These are phyloP conservation scores for Phytopythium boreale DNA, from an alignment of 352 stramenopile species.

Conservation along the genomic window DNA sequence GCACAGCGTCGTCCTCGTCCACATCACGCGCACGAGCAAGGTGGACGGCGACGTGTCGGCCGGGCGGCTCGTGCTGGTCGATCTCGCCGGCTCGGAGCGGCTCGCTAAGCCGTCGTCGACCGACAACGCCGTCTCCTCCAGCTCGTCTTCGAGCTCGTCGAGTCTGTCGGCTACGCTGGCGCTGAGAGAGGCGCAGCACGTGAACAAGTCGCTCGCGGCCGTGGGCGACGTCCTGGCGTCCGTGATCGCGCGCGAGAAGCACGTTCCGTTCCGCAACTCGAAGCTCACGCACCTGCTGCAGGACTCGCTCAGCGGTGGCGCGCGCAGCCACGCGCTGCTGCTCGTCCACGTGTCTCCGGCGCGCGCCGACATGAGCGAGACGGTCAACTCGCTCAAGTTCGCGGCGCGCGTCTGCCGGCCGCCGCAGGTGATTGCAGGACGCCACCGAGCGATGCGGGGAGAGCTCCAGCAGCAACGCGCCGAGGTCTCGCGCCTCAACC, in stretches of 20 bases:
- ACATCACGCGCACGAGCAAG: constrained; percentile 50
- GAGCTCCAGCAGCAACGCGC: constrained; percentile 30
- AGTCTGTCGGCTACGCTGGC: constrained; percentile 5
- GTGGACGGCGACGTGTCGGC: constrained; percentile 30
- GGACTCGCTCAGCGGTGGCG: constrained; percentile 48
- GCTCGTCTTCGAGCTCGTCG: neutral
- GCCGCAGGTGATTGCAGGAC: constrained; percentile 14
- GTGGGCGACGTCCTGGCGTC: constrained; percentile 70
- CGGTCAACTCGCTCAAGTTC: constrained; percentile 80
- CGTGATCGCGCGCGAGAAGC: constrained; percentile 71
- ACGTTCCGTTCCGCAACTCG: constrained; percentile 81
- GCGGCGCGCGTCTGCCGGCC: constrained; percentile 50
- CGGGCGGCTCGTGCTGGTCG: constrained; percentile 65
- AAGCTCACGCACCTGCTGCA: constrained; percentile 86
- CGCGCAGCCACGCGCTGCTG: constrained; percentile 44
- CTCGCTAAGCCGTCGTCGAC: constrained; percentile 35
- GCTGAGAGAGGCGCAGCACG: constrained; percentile 69
- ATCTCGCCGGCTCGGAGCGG: constrained; percentile 77
- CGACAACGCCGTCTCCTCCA: constrained; percentile 23
- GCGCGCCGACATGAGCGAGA: constrained; percentile 53
- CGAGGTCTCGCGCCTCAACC: constrained; percentile 59
- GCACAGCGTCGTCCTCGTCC: constrained; percentile 58
- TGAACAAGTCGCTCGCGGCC: constrained; percentile 79
- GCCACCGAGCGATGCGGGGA: neutral
- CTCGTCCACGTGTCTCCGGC: constrained; percentile 63